Conservation (phyloP, 2,329 filamentous ascomycete species). For the Cadophora sp. region DNA sequence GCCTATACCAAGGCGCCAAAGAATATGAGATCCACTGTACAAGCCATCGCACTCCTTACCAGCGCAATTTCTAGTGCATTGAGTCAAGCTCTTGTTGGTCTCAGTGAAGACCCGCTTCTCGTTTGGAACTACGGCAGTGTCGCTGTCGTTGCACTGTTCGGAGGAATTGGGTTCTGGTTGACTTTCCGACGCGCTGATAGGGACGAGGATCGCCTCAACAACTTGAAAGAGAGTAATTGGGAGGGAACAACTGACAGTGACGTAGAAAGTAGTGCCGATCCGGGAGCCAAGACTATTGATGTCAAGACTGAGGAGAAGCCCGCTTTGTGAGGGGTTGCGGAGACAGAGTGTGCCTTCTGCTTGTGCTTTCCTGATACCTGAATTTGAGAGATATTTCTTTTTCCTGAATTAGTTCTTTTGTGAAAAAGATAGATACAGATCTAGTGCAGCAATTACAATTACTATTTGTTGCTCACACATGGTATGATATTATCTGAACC, state of each 20-base stretch:
- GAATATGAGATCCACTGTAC: slow-evolving; percentile 70
- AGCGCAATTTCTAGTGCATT: slow-evolving; percentile 61
- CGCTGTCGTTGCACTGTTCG: slow-evolving; percentile 37
- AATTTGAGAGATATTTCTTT: too few relatives aligned
- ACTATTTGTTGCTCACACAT: too few relatives aligned
- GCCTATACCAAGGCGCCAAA: slow-evolving; percentile 76
- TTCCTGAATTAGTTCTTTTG: too few relatives aligned
- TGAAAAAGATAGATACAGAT: too few relatives aligned
- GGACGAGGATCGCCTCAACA: slow-evolving; percentile 43
- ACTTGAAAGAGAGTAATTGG: slow-evolving; percentile 22
- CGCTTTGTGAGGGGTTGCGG: neutral
- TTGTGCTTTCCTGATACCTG: too few relatives aligned
- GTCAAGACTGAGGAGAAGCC: slow-evolving; percentile 8
- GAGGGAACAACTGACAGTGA: slow-evolving; percentile 13
- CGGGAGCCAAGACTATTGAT: neutral
- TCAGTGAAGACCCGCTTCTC: slow-evolving; percentile 50
- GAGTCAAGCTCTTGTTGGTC: slow-evolving; percentile 43
- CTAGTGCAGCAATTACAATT: too few relatives aligned
- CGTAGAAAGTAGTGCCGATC: slow-evolving; percentile 12
- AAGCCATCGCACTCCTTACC: slow-evolving; percentile 62
- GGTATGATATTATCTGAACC: too few relatives aligned
- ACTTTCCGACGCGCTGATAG: slow-evolving; percentile 42
- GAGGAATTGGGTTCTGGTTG: slow-evolving; percentile 41
- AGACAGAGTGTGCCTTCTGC: too few relatives aligned
- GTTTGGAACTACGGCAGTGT: slow-evolving; percentile 45